A percentile compares a stretch with the other conserved stretches of the same genome.
phyloP scores from a whole-genome alignment of 2,329 filamentous ascomycete species.

The Cercospora sp. region DNA sequence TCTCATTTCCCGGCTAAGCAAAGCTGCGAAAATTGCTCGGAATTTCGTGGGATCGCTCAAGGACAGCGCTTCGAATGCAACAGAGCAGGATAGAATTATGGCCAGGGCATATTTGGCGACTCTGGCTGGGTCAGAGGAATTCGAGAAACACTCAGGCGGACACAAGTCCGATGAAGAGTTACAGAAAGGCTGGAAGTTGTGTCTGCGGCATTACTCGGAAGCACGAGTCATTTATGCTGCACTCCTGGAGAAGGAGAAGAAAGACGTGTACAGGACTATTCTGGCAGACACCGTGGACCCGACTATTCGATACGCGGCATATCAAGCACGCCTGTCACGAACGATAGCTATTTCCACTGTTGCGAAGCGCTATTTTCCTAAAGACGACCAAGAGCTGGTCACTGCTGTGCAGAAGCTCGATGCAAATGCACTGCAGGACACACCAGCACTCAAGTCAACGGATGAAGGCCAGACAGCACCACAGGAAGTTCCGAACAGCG shows the following conservation, averaged over 20 bases:
- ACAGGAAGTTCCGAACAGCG: constrained; percentile 64
- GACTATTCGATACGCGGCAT: constrained; percentile 90
- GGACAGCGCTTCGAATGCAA: constrained; percentile 65
- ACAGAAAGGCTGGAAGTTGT: constrained; percentile 68
- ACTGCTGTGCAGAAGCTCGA: constrained; percentile 70
- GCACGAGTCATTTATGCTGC: constrained; percentile 81
- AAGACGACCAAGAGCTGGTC: constrained; percentile 62
- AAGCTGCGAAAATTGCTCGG: constrained; percentile 71
- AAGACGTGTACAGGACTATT: constrained; percentile 82
- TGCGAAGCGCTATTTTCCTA: constrained; percentile 74
- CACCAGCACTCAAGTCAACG: constrained; percentile 33
- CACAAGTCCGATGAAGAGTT: constrained; percentile 39
- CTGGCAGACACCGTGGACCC: constrained; percentile 85
- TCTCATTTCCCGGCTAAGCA: constrained; percentile 82
- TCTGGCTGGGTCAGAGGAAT: constrained; percentile 72
- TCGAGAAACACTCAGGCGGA: constrained; percentile 73
- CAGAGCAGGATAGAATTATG: constrained; percentile 73
- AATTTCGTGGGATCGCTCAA: constrained; percentile 67
- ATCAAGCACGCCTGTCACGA: constrained; percentile 83
- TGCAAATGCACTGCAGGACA: constrained; percentile 64
- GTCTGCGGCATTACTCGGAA: constrained; percentile 72
- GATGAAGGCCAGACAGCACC: constrained; percentile 30
- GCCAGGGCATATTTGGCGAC: constrained; percentile 79
- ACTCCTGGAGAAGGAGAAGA: constrained; percentile 64
- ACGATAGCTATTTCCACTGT: constrained; percentile 79